Conservation (phyloP, 1,284 basidiomycete species). For the Trichosporon inkin region DNA sequence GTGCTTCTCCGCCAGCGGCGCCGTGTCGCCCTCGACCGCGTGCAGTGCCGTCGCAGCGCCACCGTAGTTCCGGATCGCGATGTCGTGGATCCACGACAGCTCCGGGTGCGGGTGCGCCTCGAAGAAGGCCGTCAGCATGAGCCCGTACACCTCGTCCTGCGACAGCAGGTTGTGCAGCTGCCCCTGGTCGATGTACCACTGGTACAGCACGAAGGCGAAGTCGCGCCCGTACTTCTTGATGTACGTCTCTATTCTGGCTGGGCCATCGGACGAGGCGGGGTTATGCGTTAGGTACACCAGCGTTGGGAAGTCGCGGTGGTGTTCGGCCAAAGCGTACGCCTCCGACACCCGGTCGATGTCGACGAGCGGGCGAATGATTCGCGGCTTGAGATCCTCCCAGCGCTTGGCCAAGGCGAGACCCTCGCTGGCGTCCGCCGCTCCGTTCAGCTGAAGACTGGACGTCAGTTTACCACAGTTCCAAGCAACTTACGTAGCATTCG, state of each 20-base stretch:
- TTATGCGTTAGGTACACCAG: slow-evolving; percentile 75
- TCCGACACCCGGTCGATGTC: slow-evolving; percentile 62
- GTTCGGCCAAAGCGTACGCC: slow-evolving; percentile 77
- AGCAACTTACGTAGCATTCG: slow-evolving; percentile 60
- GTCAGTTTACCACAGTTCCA: slow-evolving; percentile 27
- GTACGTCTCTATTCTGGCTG: slow-evolving; percentile 57
- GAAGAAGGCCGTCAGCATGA: slow-evolving; percentile 73
- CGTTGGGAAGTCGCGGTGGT: slow-evolving; percentile 75
- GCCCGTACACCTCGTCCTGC: slow-evolving; percentile 61
- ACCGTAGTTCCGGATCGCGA: slow-evolving; percentile 65
- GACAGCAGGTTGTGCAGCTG: slow-evolving; percentile 70
- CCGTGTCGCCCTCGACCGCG: slow-evolving; percentile 58
- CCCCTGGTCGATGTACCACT: slow-evolving; percentile 59
- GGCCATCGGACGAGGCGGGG: slow-evolving; percentile 33
- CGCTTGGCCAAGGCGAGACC: slow-evolving; percentile 33
- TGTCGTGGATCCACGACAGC: slow-evolving; percentile 86
- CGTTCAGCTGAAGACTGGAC: slow-evolving; percentile 34
- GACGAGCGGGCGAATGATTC: slow-evolving; percentile 52
- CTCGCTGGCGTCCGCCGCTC: slow-evolving; percentile 38
- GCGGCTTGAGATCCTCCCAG: slow-evolving; percentile 42
- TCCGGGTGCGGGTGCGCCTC: slow-evolving; percentile 59
- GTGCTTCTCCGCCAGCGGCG: slow-evolving; percentile 66
- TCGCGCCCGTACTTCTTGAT: slow-evolving; percentile 74
- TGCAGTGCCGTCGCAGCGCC: slow-evolving; percentile 65
- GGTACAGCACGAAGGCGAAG: slow-evolving; percentile 83